Conservation (phyloP, 2,329 filamentous ascomycete species). For the Pyrenophora seminiperda region DNA sequence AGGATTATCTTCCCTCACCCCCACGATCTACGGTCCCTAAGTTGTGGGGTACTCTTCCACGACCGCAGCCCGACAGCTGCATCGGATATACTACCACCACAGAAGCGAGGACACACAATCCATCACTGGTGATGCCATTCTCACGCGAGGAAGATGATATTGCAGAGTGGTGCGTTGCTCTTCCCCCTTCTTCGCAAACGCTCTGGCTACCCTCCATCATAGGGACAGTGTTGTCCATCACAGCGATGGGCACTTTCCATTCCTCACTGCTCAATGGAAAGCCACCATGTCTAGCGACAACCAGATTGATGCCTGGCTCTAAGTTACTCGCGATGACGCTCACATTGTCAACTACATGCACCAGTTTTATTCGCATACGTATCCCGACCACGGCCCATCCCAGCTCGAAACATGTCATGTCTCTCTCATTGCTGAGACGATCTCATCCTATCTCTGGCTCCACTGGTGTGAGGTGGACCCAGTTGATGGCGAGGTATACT, state of each 20-base stretch:
- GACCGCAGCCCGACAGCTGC: slow-evolving; percentile 21
- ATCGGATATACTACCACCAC: slow-evolving; percentile 20
- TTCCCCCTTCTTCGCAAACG: background rate
- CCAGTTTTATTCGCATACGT: slow-evolving; percentile 21
- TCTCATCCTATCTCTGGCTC: slow-evolving; percentile 16
- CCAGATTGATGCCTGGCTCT: slow-evolving; percentile 14
- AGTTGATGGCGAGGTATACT: slow-evolving; percentile 18
- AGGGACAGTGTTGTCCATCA: slow-evolving; percentile 21
- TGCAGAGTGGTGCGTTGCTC: slow-evolving; percentile 14
- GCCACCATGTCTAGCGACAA: slow-evolving; percentile 19
- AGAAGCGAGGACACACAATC: slow-evolving; percentile 15
- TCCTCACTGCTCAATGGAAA: slow-evolving; percentile 24
- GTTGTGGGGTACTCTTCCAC: slow-evolving; percentile 14
- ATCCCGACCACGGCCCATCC: slow-evolving; percentile 15
- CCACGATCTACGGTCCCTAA: slow-evolving; percentile 14
- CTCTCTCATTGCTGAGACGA: slow-evolving; percentile 13
- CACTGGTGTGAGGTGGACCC: slow-evolving; percentile 17
- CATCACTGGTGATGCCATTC: slow-evolving; percentile 13
- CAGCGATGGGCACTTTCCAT: slow-evolving; percentile 17
- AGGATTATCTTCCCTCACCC: slow-evolving; percentile 12
- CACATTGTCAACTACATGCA: slow-evolving; percentile 24
- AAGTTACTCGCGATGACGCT: slow-evolving; percentile 22
- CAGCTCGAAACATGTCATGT: slow-evolving; percentile 22
- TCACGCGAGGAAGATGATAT: slow-evolving; percentile 19
- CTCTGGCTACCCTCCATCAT: slow-evolving; percentile 5